These are phyloP conservation scores for Lachancea meyersii DNA, from an alignment of 805 yeast species.

Conservation along the genomic window DNA sequence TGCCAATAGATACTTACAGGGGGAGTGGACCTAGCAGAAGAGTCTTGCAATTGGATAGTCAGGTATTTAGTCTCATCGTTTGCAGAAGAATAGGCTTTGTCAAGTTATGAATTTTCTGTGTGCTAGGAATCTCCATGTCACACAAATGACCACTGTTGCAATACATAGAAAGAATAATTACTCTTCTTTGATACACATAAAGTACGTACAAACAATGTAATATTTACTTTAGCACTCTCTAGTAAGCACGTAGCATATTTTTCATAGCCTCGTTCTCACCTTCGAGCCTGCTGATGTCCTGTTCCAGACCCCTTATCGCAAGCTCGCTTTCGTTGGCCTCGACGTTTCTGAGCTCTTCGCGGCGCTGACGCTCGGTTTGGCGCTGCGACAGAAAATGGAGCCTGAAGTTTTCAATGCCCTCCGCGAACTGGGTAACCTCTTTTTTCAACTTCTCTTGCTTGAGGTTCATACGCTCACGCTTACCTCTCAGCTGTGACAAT, in stretches of 20 bases:
- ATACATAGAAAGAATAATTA: no score
- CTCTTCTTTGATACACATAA: not conserved
- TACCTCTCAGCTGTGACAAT: conserved; percentile 16
- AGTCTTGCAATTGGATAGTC: no score
- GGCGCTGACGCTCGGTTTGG: conserved; percentile 19
- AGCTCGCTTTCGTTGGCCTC: conserved; percentile 28
- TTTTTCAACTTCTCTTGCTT: conserved; percentile 24
- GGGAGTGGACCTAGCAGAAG: not conserved
- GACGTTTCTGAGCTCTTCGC: conserved; percentile 22
- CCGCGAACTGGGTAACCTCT: conserved; percentile 22
- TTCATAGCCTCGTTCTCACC: conserved; percentile 25
- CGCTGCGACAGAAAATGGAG: conserved; percentile 19
- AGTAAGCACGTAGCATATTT: conserved; percentile 5
- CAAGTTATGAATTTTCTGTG: no score
- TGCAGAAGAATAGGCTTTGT: no score
- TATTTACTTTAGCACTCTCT: not conserved
- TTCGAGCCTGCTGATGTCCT: conserved; percentile 30
- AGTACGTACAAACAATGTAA: not conserved
- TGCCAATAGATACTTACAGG: not conserved
- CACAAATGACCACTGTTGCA: no score
- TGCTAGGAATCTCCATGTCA: no score
- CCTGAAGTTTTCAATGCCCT: conserved; percentile 21
- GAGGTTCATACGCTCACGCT: conserved; percentile 18
- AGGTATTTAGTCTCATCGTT: no score
- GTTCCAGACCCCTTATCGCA: conserved; percentile 30